Evolutionary conservation across 2,329 filamentous ascomycete genomes (phyloP), one percentile per base, ranked within the genome.

Genomic region (Blastomyces parvus): DNA sequence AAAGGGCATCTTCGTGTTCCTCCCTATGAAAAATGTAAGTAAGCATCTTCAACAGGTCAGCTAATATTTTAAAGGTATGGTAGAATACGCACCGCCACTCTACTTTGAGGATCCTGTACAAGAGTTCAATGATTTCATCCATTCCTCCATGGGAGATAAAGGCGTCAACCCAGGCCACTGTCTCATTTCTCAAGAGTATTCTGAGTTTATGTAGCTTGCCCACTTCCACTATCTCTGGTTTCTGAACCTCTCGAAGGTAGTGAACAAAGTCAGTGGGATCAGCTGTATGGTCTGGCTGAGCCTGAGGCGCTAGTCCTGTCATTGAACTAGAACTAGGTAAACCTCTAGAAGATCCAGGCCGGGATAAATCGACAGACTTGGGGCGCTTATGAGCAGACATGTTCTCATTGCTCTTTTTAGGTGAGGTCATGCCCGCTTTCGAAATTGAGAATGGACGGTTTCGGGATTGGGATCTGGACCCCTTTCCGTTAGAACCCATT

Each of bases 131-230:
- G 66, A 97, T 89, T 74, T 97, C 91, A 68, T 88, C 85, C 91
- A 97, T 96, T 25, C 94, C 94, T 19, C 90, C 91, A 66, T 92
- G 87, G 50, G 86, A 83, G 69, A 97, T 90, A 73, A 97, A 99
- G 14, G 87, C 84, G 72, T 97, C 91, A 2, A 95, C 95, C 94
- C 94, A 99, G 14, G 88, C 85, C 6, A 99, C 91, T 0, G 93
- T 96, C 79, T 99, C 94, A 71, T 97, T 97, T 22, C 94, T 86
- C 61, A 99, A 82, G 61, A 97, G 78, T 25, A 97, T 82, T 17
- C 93, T 86, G 56, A 99, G 82, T 77, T 97, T 97, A 78, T 97
- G 94, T 44, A 99, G 79, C 73, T 94, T 93, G 55, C 92, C 91
- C n/a, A 97, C 90, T 74, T 97, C 93, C 11, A 97, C 88, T 48